These are phyloP conservation scores for Trichoderma orchidacearum DNA, from an alignment of 495 filamentous ascomycete species.

Conservation along the genomic window DNA sequence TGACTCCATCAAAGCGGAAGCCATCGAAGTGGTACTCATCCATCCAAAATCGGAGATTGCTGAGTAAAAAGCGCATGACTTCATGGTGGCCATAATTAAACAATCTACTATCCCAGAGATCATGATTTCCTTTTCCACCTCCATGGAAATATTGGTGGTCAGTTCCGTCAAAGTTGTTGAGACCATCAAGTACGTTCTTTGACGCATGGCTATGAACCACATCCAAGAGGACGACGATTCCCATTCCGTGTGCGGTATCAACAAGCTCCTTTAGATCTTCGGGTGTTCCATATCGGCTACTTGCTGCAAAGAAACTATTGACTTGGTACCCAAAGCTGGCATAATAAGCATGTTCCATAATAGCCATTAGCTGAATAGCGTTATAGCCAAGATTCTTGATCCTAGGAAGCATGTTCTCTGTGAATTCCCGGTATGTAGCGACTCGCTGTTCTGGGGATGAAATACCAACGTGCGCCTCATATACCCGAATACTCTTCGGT, in stretches of 20 bases:
- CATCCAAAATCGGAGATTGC: constrained; percentile 98
- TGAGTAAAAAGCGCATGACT: constrained; percentile 84
- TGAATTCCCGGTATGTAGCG: constrained; percentile 94
- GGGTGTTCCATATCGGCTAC: constrained; percentile 85
- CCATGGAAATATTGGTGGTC: constrained; percentile 94
- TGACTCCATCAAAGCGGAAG: constrained; percentile 96
- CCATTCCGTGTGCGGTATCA: constrained; percentile 86
- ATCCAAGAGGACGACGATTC: constrained; percentile 83
- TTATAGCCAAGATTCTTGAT: constrained; percentile 92
- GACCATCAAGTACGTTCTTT: constrained; percentile 87
- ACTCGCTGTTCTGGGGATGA: constrained; percentile 82
- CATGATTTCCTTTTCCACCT: constrained; percentile 70
- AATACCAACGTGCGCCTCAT: constrained; percentile 97
- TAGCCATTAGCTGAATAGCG: constrained; percentile 94
- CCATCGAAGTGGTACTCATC: constrained; percentile 95
- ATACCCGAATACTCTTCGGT: constrained; percentile 76
- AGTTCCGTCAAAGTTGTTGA: constrained; percentile 89
- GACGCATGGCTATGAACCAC: constrained; percentile 97
- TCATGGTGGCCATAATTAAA: constrained; percentile 97
- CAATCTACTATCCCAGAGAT: constrained; percentile 87
- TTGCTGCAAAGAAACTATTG: constrained; percentile 96
- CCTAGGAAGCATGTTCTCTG: constrained; percentile 74
- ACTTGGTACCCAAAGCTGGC: constrained; percentile 98
- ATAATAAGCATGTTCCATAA: constrained; percentile 99
- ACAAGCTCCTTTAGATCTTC: constrained; percentile 95